phyloP scores from a whole-genome alignment of 2,329 filamentous ascomycete genomes.

The Neonectria ditissima region DNA sequence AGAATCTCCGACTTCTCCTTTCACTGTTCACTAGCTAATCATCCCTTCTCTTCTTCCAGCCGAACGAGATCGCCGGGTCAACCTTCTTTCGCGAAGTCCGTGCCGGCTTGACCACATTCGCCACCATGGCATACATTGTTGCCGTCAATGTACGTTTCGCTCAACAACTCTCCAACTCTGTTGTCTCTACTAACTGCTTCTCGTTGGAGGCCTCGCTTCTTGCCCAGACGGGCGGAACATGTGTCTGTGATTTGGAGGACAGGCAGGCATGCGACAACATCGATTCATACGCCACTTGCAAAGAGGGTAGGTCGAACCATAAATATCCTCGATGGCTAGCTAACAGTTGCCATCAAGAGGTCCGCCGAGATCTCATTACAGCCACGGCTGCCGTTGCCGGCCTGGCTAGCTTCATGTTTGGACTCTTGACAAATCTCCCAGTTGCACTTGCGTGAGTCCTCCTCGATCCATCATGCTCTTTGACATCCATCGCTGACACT shows the following conservation, averaged over 20 bases:
- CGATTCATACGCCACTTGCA: conserved; percentile 58
- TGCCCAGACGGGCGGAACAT: conserved; percentile 81
- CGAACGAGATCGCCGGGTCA: conserved; percentile 73
- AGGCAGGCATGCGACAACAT: conserved; percentile 63
- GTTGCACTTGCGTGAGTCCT: conserved; percentile 54
- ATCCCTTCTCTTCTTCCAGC: conserved; percentile 55
- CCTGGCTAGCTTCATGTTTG: conserved; percentile 80
- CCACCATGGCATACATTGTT: conserved; percentile 89
- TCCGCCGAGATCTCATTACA: conserved; percentile 84
- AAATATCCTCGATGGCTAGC: background rate
- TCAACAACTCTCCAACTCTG: background rate
- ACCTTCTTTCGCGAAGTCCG: conserved; percentile 83
- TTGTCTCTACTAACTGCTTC: conserved; percentile 16
- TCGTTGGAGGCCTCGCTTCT: conserved; percentile 73
- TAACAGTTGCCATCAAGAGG: conserved; percentile 49
- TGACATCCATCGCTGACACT: conserved; percentile 17
- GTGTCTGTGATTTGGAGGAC: conserved; percentile 67
- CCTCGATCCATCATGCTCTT: background rate
- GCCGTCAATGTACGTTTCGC: conserved; percentile 69
- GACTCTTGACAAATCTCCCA: conserved; percentile 84
- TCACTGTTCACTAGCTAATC: conserved; percentile 5
- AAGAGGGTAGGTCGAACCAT: conserved; percentile 55
- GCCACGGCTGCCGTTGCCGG: conserved; percentile 85
- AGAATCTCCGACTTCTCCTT: conserved; percentile 42
- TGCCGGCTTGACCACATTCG: conserved; percentile 83